Conservation (phyloP, 176 grass and related monocot genomes). For the Ananas comosus region DNA sequence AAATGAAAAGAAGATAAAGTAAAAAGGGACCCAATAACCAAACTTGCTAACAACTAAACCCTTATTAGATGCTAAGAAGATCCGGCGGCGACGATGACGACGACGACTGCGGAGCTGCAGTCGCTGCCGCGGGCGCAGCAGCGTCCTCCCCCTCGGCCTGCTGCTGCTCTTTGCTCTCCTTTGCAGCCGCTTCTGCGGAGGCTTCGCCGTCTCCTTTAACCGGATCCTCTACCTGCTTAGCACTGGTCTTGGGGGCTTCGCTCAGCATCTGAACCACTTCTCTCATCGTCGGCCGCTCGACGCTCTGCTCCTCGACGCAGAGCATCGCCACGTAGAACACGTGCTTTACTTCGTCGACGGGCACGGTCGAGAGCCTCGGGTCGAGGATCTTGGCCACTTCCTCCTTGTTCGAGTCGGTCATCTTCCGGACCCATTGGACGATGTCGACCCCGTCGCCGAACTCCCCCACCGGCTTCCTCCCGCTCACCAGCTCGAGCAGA, state of each 20-base stretch:
- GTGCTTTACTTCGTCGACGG: slow-evolving; percentile 62
- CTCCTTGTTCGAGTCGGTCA: slow-evolving; percentile 55
- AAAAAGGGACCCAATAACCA: not conserved
- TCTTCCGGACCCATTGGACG: slow-evolving; percentile 81
- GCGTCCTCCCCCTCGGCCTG: slow-evolving; percentile 7
- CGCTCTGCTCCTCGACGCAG: slow-evolving; percentile 91
- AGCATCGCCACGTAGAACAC: slow-evolving; percentile 84
- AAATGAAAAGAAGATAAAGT: not conserved
- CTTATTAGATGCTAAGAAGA: slow-evolving; percentile 89
- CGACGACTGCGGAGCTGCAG: slow-evolving; percentile 1
- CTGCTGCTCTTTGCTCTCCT: slow-evolving; percentile 37
- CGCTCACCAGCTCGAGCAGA: slow-evolving; percentile 70
- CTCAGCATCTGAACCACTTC: slow-evolving; percentile 89
- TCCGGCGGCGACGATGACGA: slow-evolving; percentile 26
- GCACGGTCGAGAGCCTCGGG: slow-evolving; percentile 62
- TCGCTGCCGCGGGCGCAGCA: too few relatives aligned
- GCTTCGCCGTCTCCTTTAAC: not conserved
- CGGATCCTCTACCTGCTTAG: slow-evolving; percentile 32
- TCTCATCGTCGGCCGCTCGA: slow-evolving; percentile 84
- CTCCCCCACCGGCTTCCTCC: slow-evolving; percentile 85
- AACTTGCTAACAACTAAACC: not conserved
- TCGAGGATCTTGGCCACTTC: slow-evolving; percentile 66
- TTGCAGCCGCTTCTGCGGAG: slow-evolving; percentile 6
- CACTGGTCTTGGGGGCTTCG: slow-evolving; percentile 46
- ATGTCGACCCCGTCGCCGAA: slow-evolving; percentile 92